Percentiles rank a stretch among this genome's conserved stretches.
These are phyloP conservation scores for Karstenula rhodostoma DNA, from an alignment of 2,329 filamentous ascomycete species.

Conservation along the genomic window DNA sequence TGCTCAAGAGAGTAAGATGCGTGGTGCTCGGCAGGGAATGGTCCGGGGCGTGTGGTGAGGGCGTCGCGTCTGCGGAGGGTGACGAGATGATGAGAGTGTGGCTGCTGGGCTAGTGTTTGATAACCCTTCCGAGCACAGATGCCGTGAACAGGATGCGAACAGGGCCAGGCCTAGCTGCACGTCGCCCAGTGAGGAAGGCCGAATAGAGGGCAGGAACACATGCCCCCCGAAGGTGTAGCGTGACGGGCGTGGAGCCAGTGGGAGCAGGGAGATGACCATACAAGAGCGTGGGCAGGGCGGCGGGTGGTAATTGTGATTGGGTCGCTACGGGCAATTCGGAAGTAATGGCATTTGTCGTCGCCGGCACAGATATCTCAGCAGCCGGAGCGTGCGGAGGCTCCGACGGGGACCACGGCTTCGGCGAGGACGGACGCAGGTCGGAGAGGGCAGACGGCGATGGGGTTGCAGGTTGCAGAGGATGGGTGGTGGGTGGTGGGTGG, in stretches of 20 bases:
- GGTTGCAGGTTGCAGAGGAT: no score
- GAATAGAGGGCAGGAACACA: conserved; percentile 17
- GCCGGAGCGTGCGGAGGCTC: conserved; percentile 12
- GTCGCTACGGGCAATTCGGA: conserved; percentile 11
- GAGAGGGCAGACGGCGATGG: background rate
- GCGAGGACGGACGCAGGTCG: background rate
- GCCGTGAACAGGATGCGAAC: conserved; percentile 24
- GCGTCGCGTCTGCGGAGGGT: conserved; percentile 12
- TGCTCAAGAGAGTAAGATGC: conserved; percentile 3
- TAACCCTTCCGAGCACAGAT: conserved; percentile 8
- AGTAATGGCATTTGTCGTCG: conserved; percentile 23
- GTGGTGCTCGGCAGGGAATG: conserved; percentile 8
- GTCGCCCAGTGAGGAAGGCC: conserved; percentile 10
- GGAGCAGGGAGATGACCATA: conserved; percentile 16
- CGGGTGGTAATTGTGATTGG: conserved; percentile 14
- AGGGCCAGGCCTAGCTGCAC: conserved; percentile 20
- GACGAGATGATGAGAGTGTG: conserved; percentile 25
- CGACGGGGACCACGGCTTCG: background rate
- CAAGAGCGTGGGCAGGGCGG: conserved; percentile 15
- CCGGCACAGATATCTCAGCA: conserved; percentile 23
- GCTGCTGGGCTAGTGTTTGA: conserved; percentile 23
- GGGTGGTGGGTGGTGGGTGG: no score
- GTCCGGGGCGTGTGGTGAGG: conserved; percentile 9
- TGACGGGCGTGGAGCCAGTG: conserved; percentile 13
- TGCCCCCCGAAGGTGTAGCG: background rate